Conservation (phyloP, 1,139 yeast species). For the Debaryomyces fabryi region DNA sequence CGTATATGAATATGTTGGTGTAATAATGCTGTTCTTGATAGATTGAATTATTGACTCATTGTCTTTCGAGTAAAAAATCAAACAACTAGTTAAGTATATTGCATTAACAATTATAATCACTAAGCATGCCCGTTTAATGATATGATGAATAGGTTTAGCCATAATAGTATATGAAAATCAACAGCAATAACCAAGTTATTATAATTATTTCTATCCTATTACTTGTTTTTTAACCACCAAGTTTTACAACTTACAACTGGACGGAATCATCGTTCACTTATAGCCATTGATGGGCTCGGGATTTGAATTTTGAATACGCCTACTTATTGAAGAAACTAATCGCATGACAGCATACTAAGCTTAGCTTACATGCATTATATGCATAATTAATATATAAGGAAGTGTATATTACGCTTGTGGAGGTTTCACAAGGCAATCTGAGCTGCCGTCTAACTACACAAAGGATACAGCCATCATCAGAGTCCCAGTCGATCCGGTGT, state of each 20-base stretch:
- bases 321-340: background rate
- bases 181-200: background rate
- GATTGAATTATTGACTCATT: slow-evolving; percentile 8
- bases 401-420: background rate
- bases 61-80: slow-evolving; percentile 11
- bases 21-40: slow-evolving; percentile 1
- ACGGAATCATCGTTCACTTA: background rate
- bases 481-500: background rate
- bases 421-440: background rate
- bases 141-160: background rate
- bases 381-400: background rate
- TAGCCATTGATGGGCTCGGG: background rate
- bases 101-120: slow-evolving; percentile 10
- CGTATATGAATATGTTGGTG: background rate
- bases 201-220: background rate
- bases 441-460: background rate
- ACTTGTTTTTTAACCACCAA: background rate
- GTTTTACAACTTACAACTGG: background rate
- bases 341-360: background rate
- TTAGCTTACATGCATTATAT: background rate
- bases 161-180: background rate
- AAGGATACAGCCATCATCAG: background rate
- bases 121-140: slow-evolving; percentile 8
- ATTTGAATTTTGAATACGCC: background rate
- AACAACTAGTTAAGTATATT: slow-evolving; percentile 14